Percentiles rank a stretch among this genome's conserved stretches.
phyloP scores from a whole-genome alignment of 176 grass and related monocot genomes.

The Coix lacrymajobi region DNA sequence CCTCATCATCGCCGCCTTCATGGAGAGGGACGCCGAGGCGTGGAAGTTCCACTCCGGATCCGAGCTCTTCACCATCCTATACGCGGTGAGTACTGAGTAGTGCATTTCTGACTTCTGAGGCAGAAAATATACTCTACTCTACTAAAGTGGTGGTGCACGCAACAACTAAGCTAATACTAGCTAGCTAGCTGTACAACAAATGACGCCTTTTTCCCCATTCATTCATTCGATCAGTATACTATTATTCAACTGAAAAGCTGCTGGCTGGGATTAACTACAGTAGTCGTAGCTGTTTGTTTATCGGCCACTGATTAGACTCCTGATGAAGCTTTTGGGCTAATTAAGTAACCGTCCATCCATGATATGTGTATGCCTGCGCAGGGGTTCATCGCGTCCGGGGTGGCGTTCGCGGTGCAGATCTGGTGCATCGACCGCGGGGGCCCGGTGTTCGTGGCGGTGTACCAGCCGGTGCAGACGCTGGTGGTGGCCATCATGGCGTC shows the following conservation, averaged over 20 bases:
- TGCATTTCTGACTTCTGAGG: background rate
- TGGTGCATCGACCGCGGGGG: constrained; percentile 97
- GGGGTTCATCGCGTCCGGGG: constrained; percentile 92
- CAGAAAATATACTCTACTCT: background rate
- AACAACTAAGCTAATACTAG: background rate
- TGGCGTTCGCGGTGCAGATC: constrained; percentile 96
- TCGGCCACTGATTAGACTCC: background rate
- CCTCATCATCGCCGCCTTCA: constrained; percentile 93
- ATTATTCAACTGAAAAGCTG: background rate
- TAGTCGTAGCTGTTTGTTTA: background rate
- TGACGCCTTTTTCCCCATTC: background rate
- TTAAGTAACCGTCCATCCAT: too few species aligned
- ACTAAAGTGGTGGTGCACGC: background rate
- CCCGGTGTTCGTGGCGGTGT: constrained; percentile 94
- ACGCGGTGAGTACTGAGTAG: constrained; percentile 49
- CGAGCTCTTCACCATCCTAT: constrained; percentile 94
- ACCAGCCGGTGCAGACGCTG: constrained; percentile 94
- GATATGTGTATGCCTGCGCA: constrained; percentile 10
- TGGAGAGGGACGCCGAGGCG: constrained; percentile 77
- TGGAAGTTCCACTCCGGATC: constrained; percentile 93
- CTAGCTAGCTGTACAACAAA: constrained; percentile 13
- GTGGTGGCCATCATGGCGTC: constrained; percentile 95
- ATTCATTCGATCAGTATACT: background rate
- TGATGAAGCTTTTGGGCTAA: background rate
- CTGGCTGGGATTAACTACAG: background rate